phyloP scores from a whole-genome alignment of 2,329 filamentous ascomycete genomes.

The Chalaropsis ovoidea region DNA sequence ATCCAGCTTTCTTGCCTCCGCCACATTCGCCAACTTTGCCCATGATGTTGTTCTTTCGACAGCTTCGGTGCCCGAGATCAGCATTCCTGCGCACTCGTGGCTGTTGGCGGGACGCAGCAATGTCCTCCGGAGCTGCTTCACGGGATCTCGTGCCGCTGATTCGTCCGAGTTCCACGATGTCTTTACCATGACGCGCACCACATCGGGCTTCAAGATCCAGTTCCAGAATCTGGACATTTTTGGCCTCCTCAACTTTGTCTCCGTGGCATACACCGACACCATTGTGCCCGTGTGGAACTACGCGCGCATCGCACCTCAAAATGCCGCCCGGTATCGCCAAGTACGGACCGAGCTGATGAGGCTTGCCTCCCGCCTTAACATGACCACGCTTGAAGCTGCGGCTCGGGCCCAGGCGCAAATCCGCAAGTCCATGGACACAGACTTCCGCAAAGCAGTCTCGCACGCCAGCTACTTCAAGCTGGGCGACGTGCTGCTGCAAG shows the following conservation, averaged over 20 bases:
- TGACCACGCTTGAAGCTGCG: slow-evolving; percentile 63
- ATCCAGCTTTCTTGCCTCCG: slow-evolving; percentile 38
- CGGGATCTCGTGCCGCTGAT: slow-evolving; percentile 46
- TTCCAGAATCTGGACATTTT: slow-evolving; percentile 65
- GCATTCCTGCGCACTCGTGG: slow-evolving; percentile 74
- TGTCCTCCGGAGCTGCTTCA: slow-evolving; percentile 53
- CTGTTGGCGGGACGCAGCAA: slow-evolving; percentile 65
- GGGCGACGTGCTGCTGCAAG: slow-evolving; percentile 67
- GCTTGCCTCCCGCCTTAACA: slow-evolving; percentile 58
- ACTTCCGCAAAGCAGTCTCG: slow-evolving; percentile 59
- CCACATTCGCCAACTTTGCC: slow-evolving; percentile 35
- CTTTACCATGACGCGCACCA: slow-evolving; percentile 41
- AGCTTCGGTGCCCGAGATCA: slow-evolving; percentile 55
- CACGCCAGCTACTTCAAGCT: slow-evolving; percentile 65
- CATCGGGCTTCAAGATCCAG: slow-evolving; percentile 1
- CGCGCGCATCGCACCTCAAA: slow-evolving; percentile 52
- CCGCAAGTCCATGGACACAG: slow-evolving; percentile 52
- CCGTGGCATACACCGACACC: slow-evolving; percentile 72
- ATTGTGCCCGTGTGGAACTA: slow-evolving; percentile 82
- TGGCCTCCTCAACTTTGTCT: slow-evolving; percentile 65
- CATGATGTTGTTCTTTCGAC: slow-evolving; percentile 41
- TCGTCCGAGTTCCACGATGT: slow-evolving; percentile 50
- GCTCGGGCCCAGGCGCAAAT: slow-evolving; percentile 64
- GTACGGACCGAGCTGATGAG: slow-evolving; percentile 82
- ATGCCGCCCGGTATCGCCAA: slow-evolving; percentile 66